phyloP scores from a whole-genome alignment of 2,329 filamentous ascomycete species.

The Tricladium varicosporioides region DNA sequence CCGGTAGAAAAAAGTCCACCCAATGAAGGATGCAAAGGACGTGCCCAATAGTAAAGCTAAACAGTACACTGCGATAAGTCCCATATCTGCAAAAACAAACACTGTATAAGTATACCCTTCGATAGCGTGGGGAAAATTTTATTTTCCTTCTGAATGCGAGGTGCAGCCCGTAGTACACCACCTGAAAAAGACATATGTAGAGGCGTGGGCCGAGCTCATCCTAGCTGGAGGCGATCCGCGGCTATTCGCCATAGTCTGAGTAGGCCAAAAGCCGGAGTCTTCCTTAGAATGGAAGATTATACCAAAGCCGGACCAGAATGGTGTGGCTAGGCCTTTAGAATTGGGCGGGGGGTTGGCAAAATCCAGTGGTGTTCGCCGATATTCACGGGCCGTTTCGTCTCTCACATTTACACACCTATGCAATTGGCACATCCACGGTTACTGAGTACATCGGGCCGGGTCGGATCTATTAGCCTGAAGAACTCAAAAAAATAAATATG shows the following conservation, averaged over 20 bases:
- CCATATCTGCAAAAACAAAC: neutral
- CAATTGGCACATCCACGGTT: too few species aligned
- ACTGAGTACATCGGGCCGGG: too few species aligned
- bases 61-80: neutral
- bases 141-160: neutral
- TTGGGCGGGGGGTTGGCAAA: too few species aligned
- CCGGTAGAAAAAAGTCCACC: neutral
- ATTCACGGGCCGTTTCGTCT: too few species aligned
- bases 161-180: neutral
- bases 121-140: neutral
- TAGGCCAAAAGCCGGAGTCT: neutral
- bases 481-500: too few species aligned
- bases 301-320: slow-evolving; percentile 1
- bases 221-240: neutral
- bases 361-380: too few species aligned
- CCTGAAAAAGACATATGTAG: neutral
- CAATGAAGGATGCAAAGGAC: neutral
- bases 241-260: neutral
- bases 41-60: neutral
- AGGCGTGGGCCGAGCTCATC: neutral
- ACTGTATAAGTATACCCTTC: neutral
- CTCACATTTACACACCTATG: too few species aligned
- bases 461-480: too few species aligned
- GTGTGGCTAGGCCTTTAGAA: neutral
- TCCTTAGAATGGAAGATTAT: slow-evolving; percentile 1